These are phyloP conservation scores for Nematocida parisii DNA, from an alignment of 371 early-diverging fungal genomes.

Conservation along the genomic window DNA sequence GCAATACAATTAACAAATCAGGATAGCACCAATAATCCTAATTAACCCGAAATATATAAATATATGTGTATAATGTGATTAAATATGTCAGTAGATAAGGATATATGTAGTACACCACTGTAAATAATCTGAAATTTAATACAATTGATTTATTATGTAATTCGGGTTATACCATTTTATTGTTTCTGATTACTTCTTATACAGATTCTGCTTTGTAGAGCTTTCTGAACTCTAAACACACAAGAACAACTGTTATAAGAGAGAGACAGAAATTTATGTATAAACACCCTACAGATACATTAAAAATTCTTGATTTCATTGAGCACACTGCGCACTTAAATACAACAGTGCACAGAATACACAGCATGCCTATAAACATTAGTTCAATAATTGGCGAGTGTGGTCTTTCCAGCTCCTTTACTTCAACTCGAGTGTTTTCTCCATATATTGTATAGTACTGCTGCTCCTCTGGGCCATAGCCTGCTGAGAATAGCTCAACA, in stretches of 20 bases:
- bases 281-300: constrained; percentile 12
- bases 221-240: constrained; percentile 11
- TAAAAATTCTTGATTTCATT: constrained; percentile 10
- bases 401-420: constrained; percentile 27
- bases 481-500: constrained; percentile 36
- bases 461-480: constrained; percentile 6
- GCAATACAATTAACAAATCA: no score
- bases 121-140: no score
- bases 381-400: constrained; percentile 27
- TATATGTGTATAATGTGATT: no score
- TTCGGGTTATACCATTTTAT: no score
- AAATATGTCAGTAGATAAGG: no score
- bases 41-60: no score
- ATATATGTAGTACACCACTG: no score
- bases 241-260: constrained; percentile 7
- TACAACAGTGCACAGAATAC: constrained; percentile 24
- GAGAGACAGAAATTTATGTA: background rate
- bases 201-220: constrained; percentile 6
- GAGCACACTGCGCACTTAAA: constrained; percentile 27
- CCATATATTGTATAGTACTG: constrained; percentile 7
- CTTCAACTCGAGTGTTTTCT: constrained; percentile 6
- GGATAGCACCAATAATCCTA: no score
- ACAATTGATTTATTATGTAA: no score
- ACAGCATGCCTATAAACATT: constrained; percentile 33
- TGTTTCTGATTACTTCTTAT: no score